Conservation (phyloP, 805 yeast species). For the Metschnikowia henanensis region DNA sequence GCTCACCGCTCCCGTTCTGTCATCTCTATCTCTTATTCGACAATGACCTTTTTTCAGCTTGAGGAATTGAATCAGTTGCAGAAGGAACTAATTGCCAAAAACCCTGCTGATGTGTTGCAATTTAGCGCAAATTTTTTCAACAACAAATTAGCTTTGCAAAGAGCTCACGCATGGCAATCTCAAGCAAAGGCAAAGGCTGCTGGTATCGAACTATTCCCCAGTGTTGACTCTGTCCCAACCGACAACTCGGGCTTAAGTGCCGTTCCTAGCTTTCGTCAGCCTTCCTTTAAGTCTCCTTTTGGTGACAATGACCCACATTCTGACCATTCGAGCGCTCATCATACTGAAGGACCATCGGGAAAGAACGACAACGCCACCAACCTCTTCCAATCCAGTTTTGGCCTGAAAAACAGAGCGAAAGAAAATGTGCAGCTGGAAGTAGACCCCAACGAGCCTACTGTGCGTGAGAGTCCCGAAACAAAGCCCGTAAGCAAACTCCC, state of each 20-base stretch:
- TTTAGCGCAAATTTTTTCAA: slow-evolving; percentile 76
- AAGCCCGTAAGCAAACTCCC: slow-evolving; percentile 44
- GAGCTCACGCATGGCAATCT: slow-evolving; percentile 51
- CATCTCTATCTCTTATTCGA: neutral
- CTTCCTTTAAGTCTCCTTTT: slow-evolving; percentile 61
- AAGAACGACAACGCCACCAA: slow-evolving; percentile 13
- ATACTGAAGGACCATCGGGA: slow-evolving; percentile 14
- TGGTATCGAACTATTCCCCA: slow-evolving; percentile 49
- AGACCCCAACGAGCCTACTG: slow-evolving; percentile 17
- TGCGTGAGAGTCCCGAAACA: slow-evolving; percentile 15
- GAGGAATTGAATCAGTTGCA: slow-evolving; percentile 66
- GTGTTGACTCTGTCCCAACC: slow-evolving; percentile 34
- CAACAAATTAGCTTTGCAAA: slow-evolving; percentile 58
- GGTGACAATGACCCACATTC: slow-evolving; percentile 65
- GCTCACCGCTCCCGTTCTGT: slow-evolving; percentile 7
- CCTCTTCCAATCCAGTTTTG: slow-evolving; percentile 30
- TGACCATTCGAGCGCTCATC: slow-evolving; percentile 36
- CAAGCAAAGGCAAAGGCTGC: slow-evolving; percentile 48
- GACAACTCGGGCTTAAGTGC: slow-evolving; percentile 29
- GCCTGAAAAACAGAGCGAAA: slow-evolving; percentile 12
- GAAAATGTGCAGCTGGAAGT: slow-evolving; percentile 21
- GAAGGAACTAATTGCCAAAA: slow-evolving; percentile 47
- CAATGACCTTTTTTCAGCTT: slow-evolving; percentile 19
- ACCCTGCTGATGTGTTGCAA: slow-evolving; percentile 70
- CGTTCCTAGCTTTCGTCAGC: slow-evolving; percentile 35